Base-by-base conservation (phyloP, 2,329 filamentous ascomycete genomes). In the Diaporthe sp. region DNA sequence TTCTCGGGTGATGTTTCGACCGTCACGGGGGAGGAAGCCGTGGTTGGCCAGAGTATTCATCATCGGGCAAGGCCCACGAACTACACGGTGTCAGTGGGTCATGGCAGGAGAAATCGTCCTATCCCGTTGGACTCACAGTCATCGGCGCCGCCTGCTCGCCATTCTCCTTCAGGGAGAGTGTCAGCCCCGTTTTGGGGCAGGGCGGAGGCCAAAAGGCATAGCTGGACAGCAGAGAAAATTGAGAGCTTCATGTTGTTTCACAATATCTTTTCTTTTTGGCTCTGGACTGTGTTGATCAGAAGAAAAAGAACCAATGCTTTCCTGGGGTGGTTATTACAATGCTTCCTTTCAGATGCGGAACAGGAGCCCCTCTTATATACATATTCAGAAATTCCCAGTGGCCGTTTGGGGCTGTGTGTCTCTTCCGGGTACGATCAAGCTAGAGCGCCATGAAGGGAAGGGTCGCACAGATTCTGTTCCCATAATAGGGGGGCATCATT, bases 41-140 rank as follows among this genome's bases (percentile, higher is more conserved):
- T 89, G 85, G 77, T 89, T 89, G 6, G 87, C 85, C n/a, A 89
- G 80, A 0, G 87, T 84, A 78, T 89, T 89, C 73, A 89, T 80
- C 83, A 88, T 87, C 1, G 88, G 87, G 74, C 87, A 89, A 33
- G 87, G 86, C 0, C 83, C 82, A 22, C 84, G 81, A 28, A 83
- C 82, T 85, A 35, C n/a, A 17, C 1, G 13, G 19, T 40, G 42
- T 71, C 4, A 71, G 55, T 38, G 25, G 33, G 17, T 3, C 15
- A 28, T 35, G 13, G 38, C 6, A 33, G 2, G 47, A 45, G 28
- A 45, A 50, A 28, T 9, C 13, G 8, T n/a, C n/a, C 25, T 33
- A 2, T 58, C 13, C 40, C 35, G 17, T 33, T 13, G 22, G 4
- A 33, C 50, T n/a, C 8, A 71, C 67, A 71, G 50, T 70, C 67